These are phyloP conservation scores for Nakataea oryzae DNA, from an alignment of 2,329 filamentous ascomycete genomes.

Conservation along the genomic window DNA sequence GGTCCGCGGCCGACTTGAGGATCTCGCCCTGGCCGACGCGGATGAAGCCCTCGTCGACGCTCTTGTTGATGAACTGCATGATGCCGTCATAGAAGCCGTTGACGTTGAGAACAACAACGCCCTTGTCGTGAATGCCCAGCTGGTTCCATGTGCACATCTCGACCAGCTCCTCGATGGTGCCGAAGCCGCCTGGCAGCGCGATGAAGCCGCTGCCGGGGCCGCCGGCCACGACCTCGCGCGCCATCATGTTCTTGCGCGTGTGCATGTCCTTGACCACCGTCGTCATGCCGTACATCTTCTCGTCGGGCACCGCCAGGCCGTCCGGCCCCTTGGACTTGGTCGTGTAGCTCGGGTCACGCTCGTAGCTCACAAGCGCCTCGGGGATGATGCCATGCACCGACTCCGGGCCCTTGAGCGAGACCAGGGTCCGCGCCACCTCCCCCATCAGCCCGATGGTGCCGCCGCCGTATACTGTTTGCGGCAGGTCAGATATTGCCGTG, in stretches of 20 bases:
- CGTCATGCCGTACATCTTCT: slow-evolving; percentile 64
- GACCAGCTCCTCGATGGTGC: slow-evolving; percentile 92
- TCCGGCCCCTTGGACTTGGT: slow-evolving; percentile 24
- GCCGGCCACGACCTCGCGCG: slow-evolving; percentile 70
- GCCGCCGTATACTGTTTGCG: slow-evolving; percentile 69
- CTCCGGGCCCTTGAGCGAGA: slow-evolving; percentile 67
- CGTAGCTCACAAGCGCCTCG: slow-evolving; percentile 68
- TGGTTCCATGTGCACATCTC: slow-evolving; percentile 93
- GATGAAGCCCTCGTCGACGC: slow-evolving; percentile 70
- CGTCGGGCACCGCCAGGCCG: slow-evolving; percentile 47
- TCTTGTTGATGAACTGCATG: slow-evolving; percentile 67
- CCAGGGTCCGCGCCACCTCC: slow-evolving; percentile 78
- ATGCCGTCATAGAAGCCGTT: slow-evolving; percentile 89
- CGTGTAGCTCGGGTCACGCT: slow-evolving; percentile 52
- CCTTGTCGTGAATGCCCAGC: slow-evolving; percentile 76
- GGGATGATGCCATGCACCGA: slow-evolving; percentile 93
- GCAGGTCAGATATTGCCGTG: not conserved
- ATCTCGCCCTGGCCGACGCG: slow-evolving; percentile 61
- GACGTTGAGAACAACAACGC: slow-evolving; percentile 76
- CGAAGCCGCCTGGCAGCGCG: slow-evolving; percentile 80
- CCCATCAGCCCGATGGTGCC: slow-evolving; percentile 95
- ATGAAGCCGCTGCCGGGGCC: slow-evolving; percentile 83
- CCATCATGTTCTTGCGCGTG: slow-evolving; percentile 90
- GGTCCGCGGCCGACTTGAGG: slow-evolving; percentile 62
- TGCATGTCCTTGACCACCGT: slow-evolving; percentile 95